phyloP scores from a whole-genome alignment of 2,329 filamentous ascomycete genomes.

The Aspergillus sp. region DNA sequence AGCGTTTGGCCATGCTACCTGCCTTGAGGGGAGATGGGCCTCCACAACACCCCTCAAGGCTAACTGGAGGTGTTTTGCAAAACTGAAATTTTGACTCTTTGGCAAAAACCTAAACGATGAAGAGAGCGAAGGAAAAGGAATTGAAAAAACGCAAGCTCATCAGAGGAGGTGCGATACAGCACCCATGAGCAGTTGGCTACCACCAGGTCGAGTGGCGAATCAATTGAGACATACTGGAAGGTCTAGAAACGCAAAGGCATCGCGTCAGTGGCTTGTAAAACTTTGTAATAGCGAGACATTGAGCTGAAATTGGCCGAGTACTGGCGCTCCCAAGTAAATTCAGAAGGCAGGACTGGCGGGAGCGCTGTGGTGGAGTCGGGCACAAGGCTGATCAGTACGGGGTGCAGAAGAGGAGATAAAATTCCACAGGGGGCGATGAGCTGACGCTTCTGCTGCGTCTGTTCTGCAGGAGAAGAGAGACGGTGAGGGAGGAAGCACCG shows the following conservation, averaged over 20 bases:
- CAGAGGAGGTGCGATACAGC: background rate
- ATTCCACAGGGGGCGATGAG: background rate
- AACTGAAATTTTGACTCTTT: background rate
- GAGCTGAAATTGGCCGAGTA: background rate
- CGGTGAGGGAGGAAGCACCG: background rate
- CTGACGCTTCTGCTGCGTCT: background rate
- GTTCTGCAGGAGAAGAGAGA: background rate
- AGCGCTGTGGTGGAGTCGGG: background rate
- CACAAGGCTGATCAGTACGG: background rate
- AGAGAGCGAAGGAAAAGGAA: background rate
- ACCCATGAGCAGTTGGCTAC: background rate
- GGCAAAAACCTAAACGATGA: background rate
- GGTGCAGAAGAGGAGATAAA: background rate
- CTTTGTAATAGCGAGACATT: background rate
- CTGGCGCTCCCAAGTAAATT: background rate
- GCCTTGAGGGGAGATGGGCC: background rate
- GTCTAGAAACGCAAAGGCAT: conserved; percentile 11
- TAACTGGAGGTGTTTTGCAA: background rate
- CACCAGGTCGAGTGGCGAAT: background rate
- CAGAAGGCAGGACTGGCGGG: background rate
- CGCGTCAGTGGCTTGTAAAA: background rate
- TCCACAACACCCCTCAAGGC: conserved; percentile 3
- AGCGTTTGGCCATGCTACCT: conserved; percentile 5
- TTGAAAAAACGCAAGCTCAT: background rate
- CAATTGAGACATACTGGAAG: conserved; percentile 7